Conservation (phyloP, 208 protist species). For the Trypanosoma brucei region DNA sequence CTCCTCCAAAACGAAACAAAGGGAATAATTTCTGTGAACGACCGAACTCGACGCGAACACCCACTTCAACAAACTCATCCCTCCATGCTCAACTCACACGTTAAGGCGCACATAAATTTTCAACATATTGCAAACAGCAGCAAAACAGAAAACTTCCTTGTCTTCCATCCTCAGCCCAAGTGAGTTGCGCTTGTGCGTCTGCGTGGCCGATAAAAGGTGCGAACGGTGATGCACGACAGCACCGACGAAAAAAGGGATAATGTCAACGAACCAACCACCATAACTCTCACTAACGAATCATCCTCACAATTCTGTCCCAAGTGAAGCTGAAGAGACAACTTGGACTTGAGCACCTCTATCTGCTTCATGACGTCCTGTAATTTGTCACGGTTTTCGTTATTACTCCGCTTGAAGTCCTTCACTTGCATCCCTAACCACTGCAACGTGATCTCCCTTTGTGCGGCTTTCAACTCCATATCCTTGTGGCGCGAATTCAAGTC, state of each 20-base stretch:
- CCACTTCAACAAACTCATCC: too few relatives aligned
- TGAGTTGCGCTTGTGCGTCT: background rate
- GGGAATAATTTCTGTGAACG: too few relatives aligned
- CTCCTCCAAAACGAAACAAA: too few relatives aligned
- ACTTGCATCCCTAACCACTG: slow-evolving; percentile 6
- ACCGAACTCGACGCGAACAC: too few relatives aligned
- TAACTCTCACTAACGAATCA: slow-evolving; percentile 5
- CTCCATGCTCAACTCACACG: too few relatives aligned
- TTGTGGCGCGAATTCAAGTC: background rate
- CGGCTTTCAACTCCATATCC: slow-evolving; percentile 1
- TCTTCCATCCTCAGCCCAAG: background rate
- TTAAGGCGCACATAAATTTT: too few relatives aligned
- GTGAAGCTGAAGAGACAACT: slow-evolving; percentile 1
- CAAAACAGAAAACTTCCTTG: too few relatives aligned
- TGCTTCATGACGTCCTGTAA: slow-evolving; percentile 16
- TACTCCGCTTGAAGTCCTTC: slow-evolving; percentile 3
- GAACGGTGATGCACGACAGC: slow-evolving; percentile 4
- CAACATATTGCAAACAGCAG: too few relatives aligned
- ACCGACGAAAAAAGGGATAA: slow-evolving; percentile 9
- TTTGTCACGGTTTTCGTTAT: slow-evolving; percentile 15
- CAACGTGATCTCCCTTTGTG: slow-evolving; percentile 2
- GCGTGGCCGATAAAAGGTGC: background rate
- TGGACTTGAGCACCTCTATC: slow-evolving; percentile 19
- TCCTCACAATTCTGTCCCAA: background rate
- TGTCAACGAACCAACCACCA: slow-evolving; percentile 16